Percentiles rank a stretch among this genome's conserved stretches.
Evolutionary conservation across 2,329 filamentous ascomycete species (phyloP).

Genomic region (Aspergillus brunneoviolaceus): DNA sequence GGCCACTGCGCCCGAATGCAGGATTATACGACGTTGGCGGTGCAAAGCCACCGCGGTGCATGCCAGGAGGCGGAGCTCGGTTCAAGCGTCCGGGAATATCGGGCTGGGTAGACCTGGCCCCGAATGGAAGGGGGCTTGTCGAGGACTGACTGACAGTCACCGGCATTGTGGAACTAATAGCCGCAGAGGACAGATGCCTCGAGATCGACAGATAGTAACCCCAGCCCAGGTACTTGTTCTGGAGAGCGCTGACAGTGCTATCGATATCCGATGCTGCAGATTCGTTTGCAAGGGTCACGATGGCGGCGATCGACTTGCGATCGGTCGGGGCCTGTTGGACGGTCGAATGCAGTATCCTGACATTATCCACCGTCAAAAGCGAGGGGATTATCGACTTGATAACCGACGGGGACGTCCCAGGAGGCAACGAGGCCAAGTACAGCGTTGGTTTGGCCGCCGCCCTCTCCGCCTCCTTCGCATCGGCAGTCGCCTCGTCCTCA

Average conservation of each 20-base stretch:
- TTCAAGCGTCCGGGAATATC: conserved; percentile 48
- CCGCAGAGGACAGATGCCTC: conserved; percentile 75
- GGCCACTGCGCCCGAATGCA: conserved; percentile 47
- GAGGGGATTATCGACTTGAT: conserved; percentile 52
- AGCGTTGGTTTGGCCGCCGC: conserved; percentile 56
- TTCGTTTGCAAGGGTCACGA: conserved; percentile 77
- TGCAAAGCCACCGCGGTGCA: conserved; percentile 66
- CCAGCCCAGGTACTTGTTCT: conserved; percentile 81
- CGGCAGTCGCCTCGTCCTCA: conserved; percentile 43
- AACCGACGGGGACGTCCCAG: conserved; percentile 50
- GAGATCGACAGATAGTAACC: conserved; percentile 80
- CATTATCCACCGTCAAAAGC: conserved; percentile 66
- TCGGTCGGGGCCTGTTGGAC: conserved; percentile 50
- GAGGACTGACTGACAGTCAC: conserved; percentile 49
- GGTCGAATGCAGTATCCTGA: conserved; percentile 66
- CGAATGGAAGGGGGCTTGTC: conserved; percentile 66
- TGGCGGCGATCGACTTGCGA: conserved; percentile 71
- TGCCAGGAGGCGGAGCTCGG: conserved; percentile 50
- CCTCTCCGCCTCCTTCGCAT: conserved; percentile 46
- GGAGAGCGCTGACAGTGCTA: conserved; percentile 70
- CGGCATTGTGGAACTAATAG: conserved; percentile 58
- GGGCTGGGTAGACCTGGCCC: conserved; percentile 65
- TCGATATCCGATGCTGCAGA: conserved; percentile 84
- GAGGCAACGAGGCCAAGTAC: conserved; percentile 55
- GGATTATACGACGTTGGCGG: conserved; percentile 70